Evolutionary conservation across 179 eudicot genomes (phyloP), one percentile per base, ranked within the genome.

Genomic region (Vitellaria paradoxa): DNA sequence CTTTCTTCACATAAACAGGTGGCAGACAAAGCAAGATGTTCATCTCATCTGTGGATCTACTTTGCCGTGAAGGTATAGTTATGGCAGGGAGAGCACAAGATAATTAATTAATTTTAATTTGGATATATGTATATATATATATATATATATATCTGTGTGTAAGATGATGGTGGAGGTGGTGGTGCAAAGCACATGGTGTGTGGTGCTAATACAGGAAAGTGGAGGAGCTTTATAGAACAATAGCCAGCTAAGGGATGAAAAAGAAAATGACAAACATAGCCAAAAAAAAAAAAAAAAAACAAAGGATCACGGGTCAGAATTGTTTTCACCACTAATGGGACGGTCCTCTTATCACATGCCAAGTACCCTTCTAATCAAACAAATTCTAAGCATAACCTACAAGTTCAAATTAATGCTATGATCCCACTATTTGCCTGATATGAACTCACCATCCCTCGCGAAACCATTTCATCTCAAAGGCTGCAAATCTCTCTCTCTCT

Each of bases 241-340:
- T 70, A 21, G 55, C 11, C 55, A 50, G 55, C 72, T 49, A 80
- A 80, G 66, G 52, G 42, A 77, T 49, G 74, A 75, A 46, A 46
- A 45, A 75, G 53, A 82, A 86, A 69, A 72, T 65, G 88, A 79
- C 88, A 86, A 81, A 72, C 4, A 64, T 14, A 65, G 55, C 24
- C 65, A 30, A 24, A 72, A 63, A 12, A 69, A 10, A 14, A 9
- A 15, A 11, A 12, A 13, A 71, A 56, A 21, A 75, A 18, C 52
- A 50, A 70, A 55, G 63, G 78, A 78, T 88, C 91, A 88, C 91
- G 91, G 91, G 87, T 80, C 81, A 60, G 65, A 55, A 50, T 50
- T 50, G 55, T 50, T 50, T 50, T 50, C 12, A 50, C 9, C 55
- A 50, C 55, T 50, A 12, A 12, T 7, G 55, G 12, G 55, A 50